Conservation (phyloP, 306 rosid species). For the Carpinus fangiana region DNA sequence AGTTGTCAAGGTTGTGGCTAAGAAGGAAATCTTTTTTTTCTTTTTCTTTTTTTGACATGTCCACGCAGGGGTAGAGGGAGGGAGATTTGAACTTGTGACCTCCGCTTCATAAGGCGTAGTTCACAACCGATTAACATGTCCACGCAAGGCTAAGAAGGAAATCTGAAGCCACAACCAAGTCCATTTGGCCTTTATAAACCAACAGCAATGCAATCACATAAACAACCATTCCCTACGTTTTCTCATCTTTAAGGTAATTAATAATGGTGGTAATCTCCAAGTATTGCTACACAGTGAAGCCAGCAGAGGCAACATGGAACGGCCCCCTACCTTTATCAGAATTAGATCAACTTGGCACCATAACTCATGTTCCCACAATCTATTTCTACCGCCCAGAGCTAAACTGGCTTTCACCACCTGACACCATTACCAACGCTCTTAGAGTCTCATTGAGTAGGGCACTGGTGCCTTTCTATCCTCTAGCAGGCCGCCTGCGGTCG, state of each 20-base stretch:
- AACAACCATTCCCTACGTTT: background rate
- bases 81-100: too few relatives aligned
- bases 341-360: slow-evolving; percentile 53
- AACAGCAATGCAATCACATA: background rate
- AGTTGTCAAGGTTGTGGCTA: too few relatives aligned
- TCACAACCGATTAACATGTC: too few relatives aligned
- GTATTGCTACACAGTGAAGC: slow-evolving; percentile 32
- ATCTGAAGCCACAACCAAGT: too few relatives aligned
- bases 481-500: slow-evolving; percentile 61
- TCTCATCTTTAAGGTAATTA: background rate
- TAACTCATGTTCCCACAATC: slow-evolving; percentile 50
- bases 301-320: slow-evolving; percentile 40
- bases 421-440: slow-evolving; percentile 33
- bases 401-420: background rate
- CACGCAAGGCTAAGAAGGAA: too few relatives aligned
- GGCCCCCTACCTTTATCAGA: slow-evolving; percentile 44
- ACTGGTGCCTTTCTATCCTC: slow-evolving; percentile 60
- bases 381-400: slow-evolving; percentile 42
- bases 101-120: too few relatives aligned
- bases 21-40: too few relatives aligned
- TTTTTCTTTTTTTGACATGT: too few relatives aligned
- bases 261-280: slow-evolving; percentile 43
- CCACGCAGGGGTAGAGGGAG: too few relatives aligned
- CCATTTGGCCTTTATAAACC: too few relatives aligned
- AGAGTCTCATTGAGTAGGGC: slow-evolving; percentile 44